These are phyloP conservation scores for Elaeis oleifera DNA, from an alignment of 202 grass and related monocot genomes.

Conservation along the genomic window DNA sequence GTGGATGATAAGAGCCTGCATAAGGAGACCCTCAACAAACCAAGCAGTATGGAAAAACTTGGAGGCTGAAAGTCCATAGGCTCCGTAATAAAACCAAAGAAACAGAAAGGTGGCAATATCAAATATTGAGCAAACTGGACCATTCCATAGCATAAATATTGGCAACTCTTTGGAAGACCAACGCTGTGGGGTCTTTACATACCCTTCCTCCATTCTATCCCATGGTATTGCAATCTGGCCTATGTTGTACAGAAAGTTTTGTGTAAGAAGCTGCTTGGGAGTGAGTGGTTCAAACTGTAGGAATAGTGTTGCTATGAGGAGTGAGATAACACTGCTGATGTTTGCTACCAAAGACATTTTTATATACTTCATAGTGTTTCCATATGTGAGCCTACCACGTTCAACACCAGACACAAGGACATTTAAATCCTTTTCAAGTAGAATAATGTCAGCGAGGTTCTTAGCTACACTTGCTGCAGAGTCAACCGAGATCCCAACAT, in stretches of 20 bases:
- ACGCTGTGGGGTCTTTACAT: slow-evolving; percentile 23
- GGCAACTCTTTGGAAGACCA: slow-evolving; percentile 31
- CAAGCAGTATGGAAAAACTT: slow-evolving; percentile 28
- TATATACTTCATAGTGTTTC: slow-evolving; percentile 47
- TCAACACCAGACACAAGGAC: slow-evolving; percentile 36
- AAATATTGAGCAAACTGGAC: slow-evolving; percentile 23
- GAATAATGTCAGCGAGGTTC: slow-evolving; percentile 32
- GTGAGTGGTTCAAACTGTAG: slow-evolving; percentile 25
- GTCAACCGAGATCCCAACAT: slow-evolving; percentile 41
- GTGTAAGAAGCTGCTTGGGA: slow-evolving; percentile 29
- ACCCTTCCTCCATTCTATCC: slow-evolving; percentile 37
- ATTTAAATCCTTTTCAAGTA: slow-evolving; percentile 41
- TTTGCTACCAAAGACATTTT: slow-evolving; percentile 37
- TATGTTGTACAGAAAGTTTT: slow-evolving; percentile 37
- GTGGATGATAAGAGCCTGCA: slow-evolving; percentile 35
- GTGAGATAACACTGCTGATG: slow-evolving; percentile 18
- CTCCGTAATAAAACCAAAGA: slow-evolving; percentile 26
- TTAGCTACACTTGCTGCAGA: slow-evolving; percentile 33
- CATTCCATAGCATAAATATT: slow-evolving; percentile 34
- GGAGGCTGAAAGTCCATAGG: background rate
- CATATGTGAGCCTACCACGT: slow-evolving; percentile 31
- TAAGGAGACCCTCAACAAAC: slow-evolving; percentile 37
- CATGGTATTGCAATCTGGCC: slow-evolving; percentile 42
- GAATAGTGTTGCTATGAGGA: slow-evolving; percentile 25
- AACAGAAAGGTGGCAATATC: slow-evolving; percentile 27